Percentiles rank a stretch among this genome's conserved stretches.
Conservation (phyloP, 352 stramenopile species). For the Aphanomyces cochlioides region DNA sequence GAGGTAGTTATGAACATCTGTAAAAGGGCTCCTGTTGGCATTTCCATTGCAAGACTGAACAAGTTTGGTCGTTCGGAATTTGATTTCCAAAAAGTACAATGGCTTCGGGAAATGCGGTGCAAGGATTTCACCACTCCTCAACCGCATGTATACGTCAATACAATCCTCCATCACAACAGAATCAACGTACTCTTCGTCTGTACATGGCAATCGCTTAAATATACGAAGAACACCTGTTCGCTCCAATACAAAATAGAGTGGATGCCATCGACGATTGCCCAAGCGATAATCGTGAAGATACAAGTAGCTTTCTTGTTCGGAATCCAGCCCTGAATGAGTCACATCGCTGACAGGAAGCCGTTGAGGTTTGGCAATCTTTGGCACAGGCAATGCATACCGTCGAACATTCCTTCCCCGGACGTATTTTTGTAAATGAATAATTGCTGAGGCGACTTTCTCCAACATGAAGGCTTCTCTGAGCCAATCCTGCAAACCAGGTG, state of each 20-base stretch:
- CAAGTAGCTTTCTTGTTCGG: slow-evolving; percentile 15
- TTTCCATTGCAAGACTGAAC: not conserved
- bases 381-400: slow-evolving; percentile 5
- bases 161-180: slow-evolving; percentile 22
- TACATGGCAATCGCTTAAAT: not conserved
- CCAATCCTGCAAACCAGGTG: slow-evolving; percentile 17
- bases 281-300: slow-evolving; percentile 22
- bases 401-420: slow-evolving; percentile 15
- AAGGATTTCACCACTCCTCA: not conserved
- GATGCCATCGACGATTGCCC: slow-evolving; percentile 17
- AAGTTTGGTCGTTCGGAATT: slow-evolving; percentile 10
- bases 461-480: slow-evolving; percentile 22
- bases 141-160: not conserved
- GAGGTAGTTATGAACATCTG: not conserved
- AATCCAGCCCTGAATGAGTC: not conserved
- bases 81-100: slow-evolving; percentile 2
- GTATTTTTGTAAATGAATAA: slow-evolving; percentile 25
- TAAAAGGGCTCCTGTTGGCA: not conserved
- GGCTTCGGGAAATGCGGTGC: slow-evolving; percentile 6
- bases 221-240: slow-evolving; percentile 4
- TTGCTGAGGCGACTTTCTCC: not conserved
- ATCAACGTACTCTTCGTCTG: slow-evolving; percentile 8
- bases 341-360: not conserved
- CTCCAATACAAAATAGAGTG: slow-evolving; percentile 18
- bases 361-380: no score